Base-by-base conservation (phyloP, 208 protist species). In the Trypanosoma vivax region DNA sequence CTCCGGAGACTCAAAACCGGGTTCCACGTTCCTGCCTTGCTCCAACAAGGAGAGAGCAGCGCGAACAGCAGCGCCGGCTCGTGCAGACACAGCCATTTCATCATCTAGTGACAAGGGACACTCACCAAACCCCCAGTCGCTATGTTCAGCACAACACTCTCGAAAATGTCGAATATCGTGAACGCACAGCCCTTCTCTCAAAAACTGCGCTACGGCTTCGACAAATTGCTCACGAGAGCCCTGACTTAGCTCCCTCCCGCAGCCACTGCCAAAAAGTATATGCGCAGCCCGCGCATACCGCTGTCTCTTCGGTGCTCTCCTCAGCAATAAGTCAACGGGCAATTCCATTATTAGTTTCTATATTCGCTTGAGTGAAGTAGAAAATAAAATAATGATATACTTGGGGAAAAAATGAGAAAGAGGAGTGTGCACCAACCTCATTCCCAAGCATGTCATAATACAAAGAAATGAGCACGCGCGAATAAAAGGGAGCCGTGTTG, bases 211-310 rank as follows among this genome's bases (percentile, higher is more conserved):
- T 38, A 28, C 33, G 23, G 37, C 18, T 0, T 18, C n/a, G 9
- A 62, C n/a, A 33, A 53, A 19, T 18, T 46, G 34, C 11, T 50
- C 18, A 28, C 47, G 63, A 2, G 35, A 28, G 2, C 21, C 16
- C n/a, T 39, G 11, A 28, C 21, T 37, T 31, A 65, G 48, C 29
- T 38, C 35, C 2, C n/a, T 28, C 2, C 16, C 54, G 13, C 9
- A 25, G n/a, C 18, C 43, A 21, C 38, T 48, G 19, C 63, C 39
- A 27, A 70, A 48, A 10, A 64, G 55, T 24, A 48, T 54, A 21
- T 69, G 70, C n/a, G 19, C 16, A 1, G 70, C 40, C 28, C 42
- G 60, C 10, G 64, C 50, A 37, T 72, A 88, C 18, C 69, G 58
- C 16, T 62, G 55, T 39, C 55, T 42, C 16, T 21, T 43, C 14